Evolutionary conservation across 345 rosid genomes (phyloP), one percentile per base, ranked within the genome.

Genomic region (Eutrema yunnanense): DNA sequence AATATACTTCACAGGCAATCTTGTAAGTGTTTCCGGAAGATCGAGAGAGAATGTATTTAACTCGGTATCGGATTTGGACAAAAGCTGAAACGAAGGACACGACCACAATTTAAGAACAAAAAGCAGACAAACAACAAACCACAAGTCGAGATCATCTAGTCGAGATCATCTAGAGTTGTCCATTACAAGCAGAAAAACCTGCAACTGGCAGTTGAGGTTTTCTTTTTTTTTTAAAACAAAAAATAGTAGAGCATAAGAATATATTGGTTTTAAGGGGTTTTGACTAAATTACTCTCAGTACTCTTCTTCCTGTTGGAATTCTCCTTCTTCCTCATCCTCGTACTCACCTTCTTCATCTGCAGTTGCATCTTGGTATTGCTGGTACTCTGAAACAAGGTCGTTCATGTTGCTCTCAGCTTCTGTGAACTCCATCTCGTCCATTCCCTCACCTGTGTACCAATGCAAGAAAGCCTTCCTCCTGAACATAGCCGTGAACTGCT

Each of bases 341-440:
- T 62, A 65, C 40, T 66, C 48, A 14, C 71, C 71, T 65, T 44
- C 69, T 16, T 37, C 67, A 44, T 44, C 49, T 5, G 49, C 49
- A n/a, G 49, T 44, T 13, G 49, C 49, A 13, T 44, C 49, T n/a
- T 63, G 54, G 51, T 42, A 63, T 33, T 63, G 67, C 33, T 63
- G 53, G 12, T 42, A 63, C 67, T 40, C 67, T 0, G 54, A 81
- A 0, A 84, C 84, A 72, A 84, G 69, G 55, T 86, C 70, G 52
- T 64, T 64, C 49, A n/a, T 44, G 49, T 44, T 44, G 49, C 49
- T 44, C 19, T 44, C 49, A 8, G 34, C 57, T 22, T 22, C 26
- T 22, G 26, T 22, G 26, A 22, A 22, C 26, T 22, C 26, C 26
- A 22, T 22, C 26, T 22, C 26, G 26, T 22, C 26, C 26, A 22